Conservation (phyloP, 2,329 filamentous ascomycete genomes). For the Scopulariopsis brevicaulis region DNA sequence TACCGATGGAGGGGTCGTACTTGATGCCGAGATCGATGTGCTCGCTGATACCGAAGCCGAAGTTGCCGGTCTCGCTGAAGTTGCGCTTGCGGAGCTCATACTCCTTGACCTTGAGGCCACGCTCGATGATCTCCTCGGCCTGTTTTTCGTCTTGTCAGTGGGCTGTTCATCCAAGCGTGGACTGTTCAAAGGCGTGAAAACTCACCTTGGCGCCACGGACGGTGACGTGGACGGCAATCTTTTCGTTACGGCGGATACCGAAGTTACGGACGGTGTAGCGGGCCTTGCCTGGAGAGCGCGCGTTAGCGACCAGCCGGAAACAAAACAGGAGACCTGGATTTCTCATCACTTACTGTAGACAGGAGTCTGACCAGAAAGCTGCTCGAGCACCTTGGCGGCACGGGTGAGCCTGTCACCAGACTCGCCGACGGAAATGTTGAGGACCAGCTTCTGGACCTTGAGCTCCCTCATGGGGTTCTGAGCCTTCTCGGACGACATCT, state of each 20-base stretch:
- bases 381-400: constrained; percentile 99
- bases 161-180: not conserved
- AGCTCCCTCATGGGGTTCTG: constrained; percentile 99
- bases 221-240: constrained; percentile 98
- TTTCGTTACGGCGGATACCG: constrained; percentile 99
- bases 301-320: not conserved
- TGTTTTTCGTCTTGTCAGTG: constrained; percentile 13
- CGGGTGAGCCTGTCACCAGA: constrained; percentile 99
- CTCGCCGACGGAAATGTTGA: constrained; percentile 99
- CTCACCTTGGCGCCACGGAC: constrained; percentile 79
- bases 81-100: constrained; percentile 99
- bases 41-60: constrained; percentile 99
- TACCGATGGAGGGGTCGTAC: constrained; percentile 96
- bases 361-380: constrained; percentile 98
- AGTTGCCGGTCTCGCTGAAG: constrained; percentile 99
- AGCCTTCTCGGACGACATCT: constrained; percentile 63
- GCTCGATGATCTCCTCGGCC: constrained; percentile 99
- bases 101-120: constrained; percentile 99
- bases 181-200: not conserved
- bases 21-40: constrained; percentile 99
- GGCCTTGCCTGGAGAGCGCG: constrained; percentile 67
- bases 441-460: constrained; percentile 97
- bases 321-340: not conserved
- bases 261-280: constrained; percentile 99
- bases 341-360: constrained; percentile 77